Percentiles rank a stretch among this genome's conserved stretches.
These are phyloP conservation scores for Trichoderma koningiopsis DNA, from an alignment of 2,329 filamentous ascomycete genomes.

Conservation along the genomic window DNA sequence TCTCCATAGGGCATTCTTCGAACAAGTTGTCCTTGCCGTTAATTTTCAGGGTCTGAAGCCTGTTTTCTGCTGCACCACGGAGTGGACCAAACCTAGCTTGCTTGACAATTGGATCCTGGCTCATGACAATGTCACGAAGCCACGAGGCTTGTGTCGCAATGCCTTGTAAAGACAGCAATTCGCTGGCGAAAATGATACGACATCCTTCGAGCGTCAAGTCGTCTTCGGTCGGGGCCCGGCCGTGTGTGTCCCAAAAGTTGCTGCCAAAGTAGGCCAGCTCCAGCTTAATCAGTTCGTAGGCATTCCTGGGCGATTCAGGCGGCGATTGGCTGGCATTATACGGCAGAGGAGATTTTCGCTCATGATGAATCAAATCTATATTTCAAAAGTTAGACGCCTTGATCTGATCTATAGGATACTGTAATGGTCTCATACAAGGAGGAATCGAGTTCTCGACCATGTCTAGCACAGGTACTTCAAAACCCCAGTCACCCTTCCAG, in stretches of 20 bases:
- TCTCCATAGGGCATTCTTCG: conserved; percentile 58
- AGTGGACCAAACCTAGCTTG: conserved; percentile 54
- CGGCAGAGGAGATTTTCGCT: conserved; percentile 59
- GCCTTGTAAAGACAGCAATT: conserved; percentile 47
- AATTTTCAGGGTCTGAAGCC: conserved; percentile 53
- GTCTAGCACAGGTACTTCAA: conserved; percentile 61
- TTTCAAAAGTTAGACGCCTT: conserved; percentile 46
- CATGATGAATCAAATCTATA: conserved; percentile 65
- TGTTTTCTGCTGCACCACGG: conserved; percentile 49
- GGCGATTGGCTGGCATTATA: conserved; percentile 51
- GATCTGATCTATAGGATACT: conserved; percentile 42
- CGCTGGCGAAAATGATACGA: conserved; percentile 58
- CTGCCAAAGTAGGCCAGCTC: conserved; percentile 57
- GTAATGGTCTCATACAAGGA: conserved; percentile 56
- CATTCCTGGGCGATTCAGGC: conserved; percentile 53
- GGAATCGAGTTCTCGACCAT: conserved; percentile 69
- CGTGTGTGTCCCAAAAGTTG: conserved; percentile 47
- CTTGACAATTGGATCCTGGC: conserved; percentile 45
- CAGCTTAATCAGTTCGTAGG: conserved; percentile 63
- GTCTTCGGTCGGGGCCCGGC: conserved; percentile 49
- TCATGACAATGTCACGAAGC: conserved; percentile 62
- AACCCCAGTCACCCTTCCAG: conserved; percentile 72
- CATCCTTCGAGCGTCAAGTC: conserved; percentile 62
- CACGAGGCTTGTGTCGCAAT: conserved; percentile 49
- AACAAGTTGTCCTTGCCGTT: conserved; percentile 62